Percentiles rank a stretch among this genome's conserved stretches.
Conservation (phyloP, 2,329 filamentous ascomycete genomes). For the Ophiocordyceps camponoti-saundersi region DNA sequence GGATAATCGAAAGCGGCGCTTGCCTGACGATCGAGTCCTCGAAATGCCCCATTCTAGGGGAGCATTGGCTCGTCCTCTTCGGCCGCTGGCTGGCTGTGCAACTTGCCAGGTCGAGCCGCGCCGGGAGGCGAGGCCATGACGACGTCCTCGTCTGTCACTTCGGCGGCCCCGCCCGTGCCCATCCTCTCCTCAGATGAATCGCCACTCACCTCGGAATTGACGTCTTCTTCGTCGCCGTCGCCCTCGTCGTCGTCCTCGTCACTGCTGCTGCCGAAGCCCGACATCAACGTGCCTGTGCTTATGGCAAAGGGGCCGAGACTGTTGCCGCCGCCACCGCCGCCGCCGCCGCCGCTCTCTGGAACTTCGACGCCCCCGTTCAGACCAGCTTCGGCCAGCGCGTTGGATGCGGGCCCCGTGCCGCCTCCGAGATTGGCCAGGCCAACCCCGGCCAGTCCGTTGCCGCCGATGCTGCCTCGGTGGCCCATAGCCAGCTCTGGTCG, state of each 20-base stretch:
- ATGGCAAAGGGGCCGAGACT: conserved; percentile 41
- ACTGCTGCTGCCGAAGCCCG: conserved; percentile 85
- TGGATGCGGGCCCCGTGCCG: conserved; percentile 31
- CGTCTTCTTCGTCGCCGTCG: conserved; percentile 67
- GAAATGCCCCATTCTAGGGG: conserved; percentile 2
- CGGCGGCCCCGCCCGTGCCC: neutral
- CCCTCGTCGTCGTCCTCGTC: conserved; percentile 94
- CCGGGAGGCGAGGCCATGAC: conserved; percentile 6
- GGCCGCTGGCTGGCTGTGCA: conserved; percentile 1
- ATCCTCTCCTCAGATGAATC: conserved; percentile 16
- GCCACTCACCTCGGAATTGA: conserved; percentile 46
- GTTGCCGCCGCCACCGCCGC: conserved; percentile 31
- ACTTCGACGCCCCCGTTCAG: conserved; percentile 62
- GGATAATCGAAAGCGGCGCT: conserved; percentile 2
- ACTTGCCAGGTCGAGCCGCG: conserved; percentile 2
- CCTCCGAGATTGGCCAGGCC: conserved; percentile 28
- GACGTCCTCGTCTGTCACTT: conserved; percentile 7
- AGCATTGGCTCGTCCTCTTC: conserved; percentile 2
- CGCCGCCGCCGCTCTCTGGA: conserved; percentile 44
- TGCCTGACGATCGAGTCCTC: conserved; percentile 2
- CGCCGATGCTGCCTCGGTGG: conserved; percentile 47
- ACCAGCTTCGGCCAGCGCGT: conserved; percentile 63
- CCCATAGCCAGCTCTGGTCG: conserved; percentile 79
- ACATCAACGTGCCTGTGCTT: conserved; percentile 59
- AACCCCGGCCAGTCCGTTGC: conserved; percentile 27